These are phyloP conservation scores for Diaporthe longicolla DNA, from an alignment of 2,329 filamentous ascomycete genomes.

Conservation along the genomic window DNA sequence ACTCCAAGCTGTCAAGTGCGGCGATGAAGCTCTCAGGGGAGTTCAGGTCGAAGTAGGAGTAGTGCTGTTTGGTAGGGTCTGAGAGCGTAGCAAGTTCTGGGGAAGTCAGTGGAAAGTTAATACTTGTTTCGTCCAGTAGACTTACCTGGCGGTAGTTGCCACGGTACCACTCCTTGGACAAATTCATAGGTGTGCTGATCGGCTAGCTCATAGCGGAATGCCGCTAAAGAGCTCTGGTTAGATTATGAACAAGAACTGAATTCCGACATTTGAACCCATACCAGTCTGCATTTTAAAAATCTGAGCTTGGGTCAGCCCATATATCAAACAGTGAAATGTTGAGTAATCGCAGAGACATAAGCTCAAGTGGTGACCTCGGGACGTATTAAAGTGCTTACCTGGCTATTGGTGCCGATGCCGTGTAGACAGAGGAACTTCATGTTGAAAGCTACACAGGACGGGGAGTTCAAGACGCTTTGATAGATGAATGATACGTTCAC, in stretches of 20 bases:
- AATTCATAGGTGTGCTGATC: slow-evolving; percentile 21
- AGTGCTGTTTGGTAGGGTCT: background rate
- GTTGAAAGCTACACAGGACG: background rate
- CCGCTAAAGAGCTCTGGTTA: background rate
- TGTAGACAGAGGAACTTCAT: slow-evolving; percentile 22
- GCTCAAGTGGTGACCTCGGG: background rate
- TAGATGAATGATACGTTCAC: too few relatives aligned
- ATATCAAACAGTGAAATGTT: too few relatives aligned
- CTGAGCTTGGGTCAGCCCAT: background rate
- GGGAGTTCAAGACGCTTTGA: too few relatives aligned
- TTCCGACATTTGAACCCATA: background rate
- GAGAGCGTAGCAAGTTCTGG: slow-evolving; percentile 10
- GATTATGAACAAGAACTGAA: background rate
- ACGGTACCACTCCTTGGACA: slow-evolving; percentile 1
- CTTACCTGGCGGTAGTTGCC: background rate
- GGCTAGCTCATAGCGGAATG: slow-evolving; percentile 17
- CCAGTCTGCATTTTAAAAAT: slow-evolving; percentile 11
- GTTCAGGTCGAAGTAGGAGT: slow-evolving; percentile 8
- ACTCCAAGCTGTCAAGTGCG: background rate
- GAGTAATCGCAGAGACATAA: too few relatives aligned
- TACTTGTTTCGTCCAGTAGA: background rate
- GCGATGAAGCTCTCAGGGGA: background rate
- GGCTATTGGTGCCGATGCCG: slow-evolving; percentile 13
- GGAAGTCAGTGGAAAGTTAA: background rate
- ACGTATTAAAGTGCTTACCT: background rate